phyloP scores from a whole-genome alignment of 129 eudicot species.

The Artemisia argyi region DNA sequence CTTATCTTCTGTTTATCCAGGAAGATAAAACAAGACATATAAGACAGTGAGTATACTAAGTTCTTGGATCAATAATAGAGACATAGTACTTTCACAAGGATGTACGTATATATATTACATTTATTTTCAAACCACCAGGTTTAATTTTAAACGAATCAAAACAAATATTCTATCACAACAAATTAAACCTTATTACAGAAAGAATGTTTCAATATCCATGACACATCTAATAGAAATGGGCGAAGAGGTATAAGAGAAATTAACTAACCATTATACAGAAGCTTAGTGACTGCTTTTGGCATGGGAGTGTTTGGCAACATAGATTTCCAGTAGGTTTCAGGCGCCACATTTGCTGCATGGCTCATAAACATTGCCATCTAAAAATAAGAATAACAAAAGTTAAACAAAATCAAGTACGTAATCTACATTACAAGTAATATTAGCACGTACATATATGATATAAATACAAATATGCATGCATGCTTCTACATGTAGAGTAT shows the following conservation, averaged over 20 bases:
- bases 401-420: neutral
- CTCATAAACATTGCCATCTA: conserved; percentile 36
- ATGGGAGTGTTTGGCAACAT: conserved; percentile 52
- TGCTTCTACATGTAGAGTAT: conserved; percentile 15
- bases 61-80: neutral
- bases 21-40: conserved; percentile 5
- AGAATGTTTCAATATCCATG: no score
- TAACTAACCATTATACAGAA: conserved; percentile 19
- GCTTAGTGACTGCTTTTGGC: conserved; percentile 56
- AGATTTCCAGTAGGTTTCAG: conserved; percentile 63
- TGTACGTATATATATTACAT: neutral
- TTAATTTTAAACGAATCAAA: no score
- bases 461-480: conserved; percentile 12
- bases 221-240: no score
- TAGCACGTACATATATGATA: neutral
- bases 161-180: no score
- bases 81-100: neutral
- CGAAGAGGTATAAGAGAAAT: neutral
- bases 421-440: neutral
- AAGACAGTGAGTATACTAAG: neutral
- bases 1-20: conserved; percentile 34
- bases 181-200: no score
- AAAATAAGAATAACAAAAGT: neutral
- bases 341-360: conserved; percentile 35
- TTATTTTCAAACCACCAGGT: no score